Evolutionary conservation across 345 rosid genomes (phyloP).

Genomic region (Citrus australasica): DNA sequence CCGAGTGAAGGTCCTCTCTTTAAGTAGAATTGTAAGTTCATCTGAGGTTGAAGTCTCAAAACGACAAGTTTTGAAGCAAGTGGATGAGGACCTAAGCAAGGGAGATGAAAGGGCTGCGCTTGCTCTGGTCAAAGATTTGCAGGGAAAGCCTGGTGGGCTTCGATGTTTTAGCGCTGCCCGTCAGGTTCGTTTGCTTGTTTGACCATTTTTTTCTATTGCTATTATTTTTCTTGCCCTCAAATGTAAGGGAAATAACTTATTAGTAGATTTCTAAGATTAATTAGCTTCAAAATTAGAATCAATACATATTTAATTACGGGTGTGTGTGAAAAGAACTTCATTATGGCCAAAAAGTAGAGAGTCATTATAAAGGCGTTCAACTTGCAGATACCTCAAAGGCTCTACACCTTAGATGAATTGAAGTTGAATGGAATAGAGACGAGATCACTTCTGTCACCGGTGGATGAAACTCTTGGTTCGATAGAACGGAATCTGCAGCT

Average conservation of each 20-base stretch:
- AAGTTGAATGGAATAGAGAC: constrained; percentile 79
- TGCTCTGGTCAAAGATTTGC: constrained; percentile 59
- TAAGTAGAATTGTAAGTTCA: constrained; percentile 31
- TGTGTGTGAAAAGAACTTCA: too few relatives aligned
- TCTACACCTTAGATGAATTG: constrained; percentile 79
- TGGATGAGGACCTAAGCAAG: constrained; percentile 63
- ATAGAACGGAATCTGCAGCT: constrained; percentile 75
- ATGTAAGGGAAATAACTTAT: not conserved
- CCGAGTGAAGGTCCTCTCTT: constrained; percentile 3
- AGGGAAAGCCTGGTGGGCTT: constrained; percentile 77
- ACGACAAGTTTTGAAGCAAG: constrained; percentile 47
- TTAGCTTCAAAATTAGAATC: not conserved
- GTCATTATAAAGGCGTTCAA: not conserved
- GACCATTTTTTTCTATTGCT: not conserved
- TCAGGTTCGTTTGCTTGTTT: constrained; percentile 36
- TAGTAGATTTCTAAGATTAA: not conserved
- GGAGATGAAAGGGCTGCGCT: constrained; percentile 86
- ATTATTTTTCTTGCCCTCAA: not conserved
- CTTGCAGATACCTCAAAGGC: constrained; percentile 74
- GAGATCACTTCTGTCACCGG: constrained; percentile 69
- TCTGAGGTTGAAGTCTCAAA: constrained; percentile 39
- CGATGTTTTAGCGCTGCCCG: constrained; percentile 76
- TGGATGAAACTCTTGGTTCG: constrained; percentile 73
- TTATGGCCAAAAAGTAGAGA: not conserved
- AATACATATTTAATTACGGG: not conserved